A percentile compares a stretch with the other conserved stretches of the same genome.
These are phyloP conservation scores for Rhodofomes roseus DNA, from an alignment of 1,284 basidiomycete genomes.

Conservation along the genomic window DNA sequence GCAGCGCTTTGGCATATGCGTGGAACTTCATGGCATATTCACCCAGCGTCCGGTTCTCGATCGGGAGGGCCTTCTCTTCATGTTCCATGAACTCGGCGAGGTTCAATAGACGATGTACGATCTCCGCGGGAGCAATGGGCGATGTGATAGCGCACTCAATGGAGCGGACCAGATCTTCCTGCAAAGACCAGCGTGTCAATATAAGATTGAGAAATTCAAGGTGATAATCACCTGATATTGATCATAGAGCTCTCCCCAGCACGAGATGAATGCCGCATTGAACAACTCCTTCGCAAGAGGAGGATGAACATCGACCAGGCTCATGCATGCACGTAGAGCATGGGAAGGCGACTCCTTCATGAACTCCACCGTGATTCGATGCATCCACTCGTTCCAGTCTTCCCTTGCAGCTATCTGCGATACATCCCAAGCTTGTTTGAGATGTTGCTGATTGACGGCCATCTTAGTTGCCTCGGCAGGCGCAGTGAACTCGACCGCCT, in stretches of 20 bases:
- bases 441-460: conserved; percentile 95
- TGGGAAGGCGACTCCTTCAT: conserved; percentile 99
- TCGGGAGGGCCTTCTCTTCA: conserved; percentile 94
- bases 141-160: conserved; percentile 89
- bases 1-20: conserved; percentile 96
- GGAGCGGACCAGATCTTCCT: conserved; percentile 92
- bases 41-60: conserved; percentile 91
- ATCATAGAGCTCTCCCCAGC: conserved; percentile 96
- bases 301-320: conserved; percentile 87
- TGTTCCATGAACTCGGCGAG: conserved; percentile 99
- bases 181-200: too few species aligned
- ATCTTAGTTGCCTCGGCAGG: conserved; percentile 86
- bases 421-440: conserved; percentile 97
- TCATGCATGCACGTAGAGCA: conserved; percentile 94
- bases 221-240: conserved; percentile 86
- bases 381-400: conserved; percentile 98
- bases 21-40: conserved; percentile 93
- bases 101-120: conserved; percentile 93
- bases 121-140: conserved; percentile 78
- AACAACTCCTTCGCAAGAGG: conserved; percentile 94
- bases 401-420: conserved; percentile 78
- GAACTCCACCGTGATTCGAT: conserved; percentile 90
- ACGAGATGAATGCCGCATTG: conserved; percentile 98
- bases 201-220: too few species aligned
- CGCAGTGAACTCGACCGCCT: conserved; percentile 67